A percentile compares a stretch with the other conserved stretches of the same genome.
Evolutionary conservation across 352 stramenopile species (phyloP).

Genomic region (Phytophthora tubulina): DNA sequence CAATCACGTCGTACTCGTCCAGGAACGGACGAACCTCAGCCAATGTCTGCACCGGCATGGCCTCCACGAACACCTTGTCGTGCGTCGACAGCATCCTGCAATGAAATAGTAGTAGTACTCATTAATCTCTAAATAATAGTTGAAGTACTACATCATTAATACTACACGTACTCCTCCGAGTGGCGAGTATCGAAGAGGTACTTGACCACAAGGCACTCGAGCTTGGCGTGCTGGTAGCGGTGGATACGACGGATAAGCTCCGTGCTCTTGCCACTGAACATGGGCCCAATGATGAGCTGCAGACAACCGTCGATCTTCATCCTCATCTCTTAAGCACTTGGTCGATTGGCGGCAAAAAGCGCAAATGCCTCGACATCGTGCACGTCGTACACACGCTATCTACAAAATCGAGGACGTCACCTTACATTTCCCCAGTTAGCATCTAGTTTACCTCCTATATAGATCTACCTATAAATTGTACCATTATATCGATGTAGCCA

Average conservation of each 20-base stretch:
- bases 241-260: conserved; percentile 88
- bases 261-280: conserved; percentile 91
- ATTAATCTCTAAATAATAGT: conserved; percentile 2
- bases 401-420: conserved; percentile 9
- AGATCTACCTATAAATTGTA: neutral
- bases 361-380: conserved; percentile 1
- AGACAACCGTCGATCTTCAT: conserved; percentile 62
- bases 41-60: conserved; percentile 66
- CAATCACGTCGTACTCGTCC: conserved; percentile 84
- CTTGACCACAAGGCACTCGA: conserved; percentile 85
- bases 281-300: conserved; percentile 88
- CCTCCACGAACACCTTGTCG: conserved; percentile 78
- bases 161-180: conserved; percentile 63
- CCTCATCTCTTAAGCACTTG: conserved; percentile 34
- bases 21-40: conserved; percentile 65
- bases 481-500: conserved; percentile 1
- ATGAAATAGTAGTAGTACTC: neutral
- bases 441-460: neutral
- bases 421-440: neutral
- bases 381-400: conserved; percentile 4
- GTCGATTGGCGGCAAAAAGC: conserved; percentile 7
- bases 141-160: neutral
- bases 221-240: conserved; percentile 82
- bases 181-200: conserved; percentile 85
- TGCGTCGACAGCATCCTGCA: conserved; percentile 78